Conservation (phyloP, 768 basidiomycete genomes). For the Coprinopsis marcescibilis region DNA sequence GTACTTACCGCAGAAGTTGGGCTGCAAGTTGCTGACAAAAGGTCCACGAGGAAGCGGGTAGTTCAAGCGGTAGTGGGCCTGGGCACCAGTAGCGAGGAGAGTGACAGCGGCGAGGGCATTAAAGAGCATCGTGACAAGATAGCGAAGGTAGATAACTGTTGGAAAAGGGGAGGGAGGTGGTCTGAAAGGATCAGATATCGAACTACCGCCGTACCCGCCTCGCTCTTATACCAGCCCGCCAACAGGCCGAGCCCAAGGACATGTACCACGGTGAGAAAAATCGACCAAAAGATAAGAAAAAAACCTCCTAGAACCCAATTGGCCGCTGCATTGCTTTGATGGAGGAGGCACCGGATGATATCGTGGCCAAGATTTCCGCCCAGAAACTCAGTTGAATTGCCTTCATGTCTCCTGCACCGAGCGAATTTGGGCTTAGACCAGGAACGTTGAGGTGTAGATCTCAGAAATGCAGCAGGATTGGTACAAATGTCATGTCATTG, state of each 20-base stretch:
- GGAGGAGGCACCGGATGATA: not conserved
- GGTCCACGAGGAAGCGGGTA: constrained; percentile 66
- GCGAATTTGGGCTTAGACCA: not conserved
- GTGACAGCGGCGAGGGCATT: constrained; percentile 15
- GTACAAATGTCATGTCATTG: not conserved
- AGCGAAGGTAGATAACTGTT: not conserved
- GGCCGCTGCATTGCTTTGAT: no score
- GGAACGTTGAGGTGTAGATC: not conserved
- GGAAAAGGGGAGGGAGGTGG: not conserved
- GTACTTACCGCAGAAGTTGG: constrained; percentile 58
- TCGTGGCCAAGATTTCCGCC: not conserved
- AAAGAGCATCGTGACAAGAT: constrained; percentile 18
- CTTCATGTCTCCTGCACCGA: no score
- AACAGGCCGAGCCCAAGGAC: no score
- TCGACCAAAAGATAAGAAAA: no score
- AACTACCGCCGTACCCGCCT: not conserved
- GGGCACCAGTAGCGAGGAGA: constrained; percentile 35
- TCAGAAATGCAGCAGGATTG: not conserved
- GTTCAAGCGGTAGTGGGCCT: constrained; percentile 74
- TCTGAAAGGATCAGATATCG: not conserved
- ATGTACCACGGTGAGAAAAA: no score
- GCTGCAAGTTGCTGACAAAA: constrained; percentile 54
- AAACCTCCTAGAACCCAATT: no score
- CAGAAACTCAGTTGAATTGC: not conserved
- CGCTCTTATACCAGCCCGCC: no score